These are phyloP conservation scores for Gentiana macrophylla DNA, from an alignment of 257 asterid genomes.

Conservation along the genomic window DNA sequence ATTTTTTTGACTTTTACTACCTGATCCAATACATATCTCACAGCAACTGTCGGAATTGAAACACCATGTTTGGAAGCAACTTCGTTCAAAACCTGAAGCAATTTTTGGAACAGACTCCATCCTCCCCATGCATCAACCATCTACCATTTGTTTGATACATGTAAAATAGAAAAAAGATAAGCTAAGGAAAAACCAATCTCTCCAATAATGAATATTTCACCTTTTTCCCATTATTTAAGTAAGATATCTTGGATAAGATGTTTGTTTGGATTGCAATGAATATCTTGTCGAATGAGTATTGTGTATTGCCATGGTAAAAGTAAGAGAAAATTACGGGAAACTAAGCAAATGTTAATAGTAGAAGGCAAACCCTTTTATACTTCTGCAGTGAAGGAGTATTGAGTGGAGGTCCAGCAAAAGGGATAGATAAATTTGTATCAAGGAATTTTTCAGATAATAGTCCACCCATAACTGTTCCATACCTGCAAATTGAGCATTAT, in stretches of 20 bases:
- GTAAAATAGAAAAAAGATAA: background rate
- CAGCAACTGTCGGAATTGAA: constrained; percentile 82
- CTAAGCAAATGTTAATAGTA: background rate
- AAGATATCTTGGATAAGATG: too few species aligned
- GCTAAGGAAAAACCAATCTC: background rate
- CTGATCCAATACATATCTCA: constrained; percentile 78
- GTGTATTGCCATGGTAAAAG: too few species aligned
- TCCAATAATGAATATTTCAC: too few species aligned
- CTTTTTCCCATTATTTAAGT: too few species aligned
- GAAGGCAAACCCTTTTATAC: constrained; percentile 68
- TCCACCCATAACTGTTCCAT: constrained; percentile 99
- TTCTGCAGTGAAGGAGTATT: constrained; percentile 95
- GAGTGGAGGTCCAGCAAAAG: constrained; percentile 79
- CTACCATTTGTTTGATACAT: constrained; percentile 21
- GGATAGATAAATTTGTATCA: constrained; percentile 77
- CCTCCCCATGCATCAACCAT: constrained; percentile 99
- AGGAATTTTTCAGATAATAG: constrained; percentile 87
- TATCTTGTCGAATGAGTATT: too few species aligned
- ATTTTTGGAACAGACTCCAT: constrained; percentile 77
- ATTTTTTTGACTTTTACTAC: constrained; percentile 14
- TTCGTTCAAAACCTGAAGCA: constrained; percentile 58
- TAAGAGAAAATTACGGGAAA: too few species aligned
- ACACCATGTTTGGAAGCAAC: constrained; percentile 74
- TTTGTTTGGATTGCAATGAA: too few species aligned
- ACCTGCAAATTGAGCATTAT: constrained; percentile 34